phyloP scores from a whole-genome alignment of 352 stramenopile genomes.

The Thalassiosira exigua region DNA sequence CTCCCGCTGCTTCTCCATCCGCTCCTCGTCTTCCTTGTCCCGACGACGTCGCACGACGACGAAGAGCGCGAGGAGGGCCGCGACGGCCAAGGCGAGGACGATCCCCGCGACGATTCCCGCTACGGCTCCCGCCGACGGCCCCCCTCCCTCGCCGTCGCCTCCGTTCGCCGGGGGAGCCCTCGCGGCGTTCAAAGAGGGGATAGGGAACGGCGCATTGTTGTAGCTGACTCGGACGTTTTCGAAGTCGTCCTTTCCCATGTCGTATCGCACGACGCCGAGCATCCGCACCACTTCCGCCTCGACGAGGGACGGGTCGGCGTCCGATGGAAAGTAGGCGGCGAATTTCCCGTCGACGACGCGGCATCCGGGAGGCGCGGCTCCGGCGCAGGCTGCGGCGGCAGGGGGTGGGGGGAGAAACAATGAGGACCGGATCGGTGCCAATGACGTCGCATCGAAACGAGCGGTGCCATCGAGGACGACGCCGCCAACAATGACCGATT shows the following conservation, averaged over 20 bases:
- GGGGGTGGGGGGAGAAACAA: no score
- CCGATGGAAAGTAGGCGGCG: slow-evolving; percentile 44
- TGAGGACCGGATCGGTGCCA: no score
- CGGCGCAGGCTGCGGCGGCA: slow-evolving; percentile 3
- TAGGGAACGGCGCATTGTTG: slow-evolving; percentile 16
- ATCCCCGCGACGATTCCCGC: slow-evolving; percentile 35
- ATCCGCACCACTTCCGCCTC: slow-evolving; percentile 35
- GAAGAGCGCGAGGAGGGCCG: slow-evolving; percentile 3
- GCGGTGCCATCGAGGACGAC: no score
- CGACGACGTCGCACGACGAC: slow-evolving; percentile 19
- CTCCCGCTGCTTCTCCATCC: slow-evolving; percentile 7
- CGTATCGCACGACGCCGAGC: slow-evolving; percentile 33
- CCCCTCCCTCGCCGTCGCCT: slow-evolving; percentile 18
- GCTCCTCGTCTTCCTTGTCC: slow-evolving; percentile 26
- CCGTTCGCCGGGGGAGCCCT: neutral
- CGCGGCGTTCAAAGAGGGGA: neutral
- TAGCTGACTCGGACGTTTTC: slow-evolving; percentile 40
- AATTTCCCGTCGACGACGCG: slow-evolving; percentile 46
- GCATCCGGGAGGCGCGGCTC: slow-evolving; percentile 21
- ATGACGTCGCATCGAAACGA: no score
- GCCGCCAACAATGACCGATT: no score
- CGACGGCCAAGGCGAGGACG: slow-evolving; percentile 17
- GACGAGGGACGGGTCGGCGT: slow-evolving; percentile 12
- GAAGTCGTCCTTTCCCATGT: slow-evolving; percentile 44
- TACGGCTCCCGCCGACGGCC: slow-evolving; percentile 43